These are phyloP conservation scores for Schizonepeta tenuifolia DNA, from an alignment of 257 asterid genomes.

Conservation along the genomic window DNA sequence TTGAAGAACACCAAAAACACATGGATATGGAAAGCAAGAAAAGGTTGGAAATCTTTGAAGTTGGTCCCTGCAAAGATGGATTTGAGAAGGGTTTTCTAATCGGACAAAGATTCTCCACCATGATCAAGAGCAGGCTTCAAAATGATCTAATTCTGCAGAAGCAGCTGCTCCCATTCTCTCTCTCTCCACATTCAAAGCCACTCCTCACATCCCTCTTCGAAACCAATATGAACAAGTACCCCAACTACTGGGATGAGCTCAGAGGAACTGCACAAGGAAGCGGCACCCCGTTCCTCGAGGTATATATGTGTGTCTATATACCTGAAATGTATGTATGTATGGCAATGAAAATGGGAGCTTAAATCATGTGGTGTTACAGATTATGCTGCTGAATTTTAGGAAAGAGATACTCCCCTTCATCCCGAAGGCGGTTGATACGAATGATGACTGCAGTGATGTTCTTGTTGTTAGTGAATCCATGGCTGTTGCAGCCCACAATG, in stretches of 20 bases:
- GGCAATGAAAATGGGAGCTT: conserved; percentile 21
- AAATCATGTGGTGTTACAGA: conserved; percentile 42
- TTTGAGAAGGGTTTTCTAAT: conserved; percentile 63
- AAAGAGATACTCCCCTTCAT: conserved; percentile 81
- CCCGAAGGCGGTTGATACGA: conserved; percentile 39
- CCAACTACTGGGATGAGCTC: conserved; percentile 79
- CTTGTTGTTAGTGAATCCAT: conserved; percentile 73
- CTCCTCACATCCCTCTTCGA: conserved; percentile 55
- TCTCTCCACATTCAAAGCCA: conserved; percentile 46
- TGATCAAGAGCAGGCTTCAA: conserved; percentile 62
- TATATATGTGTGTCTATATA: conserved; percentile 4
- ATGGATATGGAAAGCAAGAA: conserved; percentile 17
- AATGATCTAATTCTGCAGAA: conserved; percentile 68
- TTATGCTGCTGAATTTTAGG: conserved; percentile 80
- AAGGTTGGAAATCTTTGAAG: conserved; percentile 56
- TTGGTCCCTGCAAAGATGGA: conserved; percentile 64
- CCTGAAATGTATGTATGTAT: neutral
- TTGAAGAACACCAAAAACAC: conserved; percentile 6
- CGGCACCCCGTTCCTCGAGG: conserved; percentile 69
- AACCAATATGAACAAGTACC: conserved; percentile 59
- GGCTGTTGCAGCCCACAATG: conserved; percentile 90
- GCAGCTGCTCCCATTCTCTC: conserved; percentile 82
- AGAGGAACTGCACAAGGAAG: conserved; percentile 80
- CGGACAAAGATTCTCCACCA: conserved; percentile 60
- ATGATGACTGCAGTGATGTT: conserved; percentile 76